Evolutionary conservation across 768 basidiomycete genomes (phyloP).

Genomic region (Boletus patriciae): DNA sequence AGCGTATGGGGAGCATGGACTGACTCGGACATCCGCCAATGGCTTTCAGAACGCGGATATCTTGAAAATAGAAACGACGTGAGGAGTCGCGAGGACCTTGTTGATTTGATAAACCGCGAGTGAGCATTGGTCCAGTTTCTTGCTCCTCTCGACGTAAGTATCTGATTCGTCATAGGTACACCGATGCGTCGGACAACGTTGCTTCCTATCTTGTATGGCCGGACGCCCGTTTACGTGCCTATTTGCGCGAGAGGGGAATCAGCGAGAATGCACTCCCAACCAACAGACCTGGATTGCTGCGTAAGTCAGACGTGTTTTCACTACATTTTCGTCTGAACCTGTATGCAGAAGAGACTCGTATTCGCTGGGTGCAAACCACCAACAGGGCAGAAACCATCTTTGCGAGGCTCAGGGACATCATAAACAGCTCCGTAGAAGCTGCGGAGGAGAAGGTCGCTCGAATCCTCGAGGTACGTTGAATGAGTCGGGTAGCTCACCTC

Average conservation of each 20-base stretch:
- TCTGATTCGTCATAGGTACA: conserved; percentile 44
- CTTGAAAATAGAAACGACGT: conserved; percentile 48
- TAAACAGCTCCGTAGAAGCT: conserved; percentile 65
- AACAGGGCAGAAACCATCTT: conserved; percentile 58
- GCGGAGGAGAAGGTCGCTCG: conserved; percentile 73
- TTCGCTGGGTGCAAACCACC: conserved; percentile 73
- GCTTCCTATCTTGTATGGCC: conserved; percentile 86
- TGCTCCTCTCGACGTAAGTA: not conserved
- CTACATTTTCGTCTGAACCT: not conserved
- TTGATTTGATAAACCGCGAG: conserved; percentile 72
- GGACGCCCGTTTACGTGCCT: conserved; percentile 88
- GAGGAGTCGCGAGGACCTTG: conserved; percentile 71
- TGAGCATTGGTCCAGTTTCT: conserved; percentile 31
- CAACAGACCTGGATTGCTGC: conserved; percentile 73
- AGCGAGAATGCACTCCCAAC: conserved; percentile 67
- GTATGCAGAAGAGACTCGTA: conserved; percentile 65
- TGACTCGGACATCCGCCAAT: conserved; percentile 67
- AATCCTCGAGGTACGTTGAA: conserved; percentile 36
- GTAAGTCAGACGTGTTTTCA: conserved; percentile 39
- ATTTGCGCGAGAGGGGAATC: conserved; percentile 75
- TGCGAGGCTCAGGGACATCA: conserved; percentile 59
- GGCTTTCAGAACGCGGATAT: conserved; percentile 75
- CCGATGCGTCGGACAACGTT: conserved; percentile 44
- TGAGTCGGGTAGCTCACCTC: no score
- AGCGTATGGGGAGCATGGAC: conserved; percentile 70